These are phyloP conservation scores for Paspalum notatum DNA, from an alignment of 176 grass and related monocot species.

Conservation along the genomic window DNA sequence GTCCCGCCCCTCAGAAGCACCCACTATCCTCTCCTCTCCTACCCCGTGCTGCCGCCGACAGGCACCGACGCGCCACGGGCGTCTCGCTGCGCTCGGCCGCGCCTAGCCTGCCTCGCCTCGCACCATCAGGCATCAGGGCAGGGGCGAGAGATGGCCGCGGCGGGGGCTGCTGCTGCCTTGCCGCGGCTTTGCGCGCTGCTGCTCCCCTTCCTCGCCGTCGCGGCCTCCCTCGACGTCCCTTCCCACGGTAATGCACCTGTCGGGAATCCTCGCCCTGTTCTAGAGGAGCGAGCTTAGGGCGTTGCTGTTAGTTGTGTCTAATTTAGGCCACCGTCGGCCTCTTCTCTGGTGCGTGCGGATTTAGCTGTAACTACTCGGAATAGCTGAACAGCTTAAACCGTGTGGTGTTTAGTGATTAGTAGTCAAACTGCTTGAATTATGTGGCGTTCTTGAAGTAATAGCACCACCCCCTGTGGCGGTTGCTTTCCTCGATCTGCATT, in stretches of 20 bases:
- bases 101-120: too few species aligned
- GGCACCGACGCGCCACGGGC: too few species aligned
- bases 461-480: neutral
- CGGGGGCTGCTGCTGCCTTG: constrained; percentile 12
- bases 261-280: neutral
- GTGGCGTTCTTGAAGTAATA: neutral
- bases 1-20: too few species aligned
- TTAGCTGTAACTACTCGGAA: neutral
- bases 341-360: neutral
- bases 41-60: too few species aligned
- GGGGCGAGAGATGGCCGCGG: constrained; percentile 22
- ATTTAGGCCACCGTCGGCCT: neutral
- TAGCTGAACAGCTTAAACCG: neutral
- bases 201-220: constrained; percentile 42
- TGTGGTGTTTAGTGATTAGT: neutral
- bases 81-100: too few species aligned
- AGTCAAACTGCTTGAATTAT: neutral
- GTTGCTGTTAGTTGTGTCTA: neutral
- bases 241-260: constrained; percentile 26
- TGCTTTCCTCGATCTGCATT: constrained; percentile 2
- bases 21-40: too few species aligned
- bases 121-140: too few species aligned
- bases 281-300: neutral
- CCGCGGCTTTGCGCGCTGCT: constrained; percentile 17
- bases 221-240: constrained; percentile 33